Percentiles rank a stretch among this genome's conserved stretches.
Conservation (phyloP, 495 filamentous ascomycete genomes). For the Penicillium pancosmium region DNA sequence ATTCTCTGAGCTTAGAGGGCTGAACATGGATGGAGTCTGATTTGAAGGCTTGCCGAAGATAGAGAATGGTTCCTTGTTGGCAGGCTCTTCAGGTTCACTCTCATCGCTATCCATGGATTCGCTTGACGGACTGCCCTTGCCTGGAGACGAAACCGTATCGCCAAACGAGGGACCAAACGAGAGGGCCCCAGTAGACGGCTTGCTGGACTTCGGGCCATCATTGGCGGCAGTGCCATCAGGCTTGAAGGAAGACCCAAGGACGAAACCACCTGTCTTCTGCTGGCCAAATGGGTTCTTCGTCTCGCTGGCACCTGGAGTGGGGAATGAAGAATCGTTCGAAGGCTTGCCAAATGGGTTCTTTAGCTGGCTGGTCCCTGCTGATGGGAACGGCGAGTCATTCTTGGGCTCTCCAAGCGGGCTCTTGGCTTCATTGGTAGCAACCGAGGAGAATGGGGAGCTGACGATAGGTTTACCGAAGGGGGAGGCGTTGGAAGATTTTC, state of each 20-base stretch:
- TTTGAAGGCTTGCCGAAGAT: constrained; percentile 18
- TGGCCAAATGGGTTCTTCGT: constrained; percentile 55
- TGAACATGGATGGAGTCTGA: constrained; percentile 45
- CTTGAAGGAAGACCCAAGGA: constrained; percentile 80
- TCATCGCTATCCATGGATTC: constrained; percentile 47
- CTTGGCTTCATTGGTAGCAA: background rate
- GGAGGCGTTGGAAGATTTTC: constrained; percentile 9
- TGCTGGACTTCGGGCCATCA: constrained; percentile 56
- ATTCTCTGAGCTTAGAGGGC: constrained; percentile 7
- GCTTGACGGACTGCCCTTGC: constrained; percentile 26
- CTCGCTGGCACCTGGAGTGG: constrained; percentile 38
- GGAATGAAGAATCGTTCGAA: constrained; percentile 32
- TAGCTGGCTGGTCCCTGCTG: background rate
- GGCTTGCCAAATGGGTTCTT: constrained; percentile 24
- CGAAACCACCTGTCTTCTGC: constrained; percentile 56
- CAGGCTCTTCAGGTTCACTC: constrained; percentile 27
- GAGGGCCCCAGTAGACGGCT: constrained; percentile 39
- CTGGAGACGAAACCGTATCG: constrained; percentile 27
- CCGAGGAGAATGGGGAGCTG: background rate
- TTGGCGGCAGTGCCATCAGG: constrained; percentile 66
- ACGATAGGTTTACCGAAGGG: constrained; percentile 4
- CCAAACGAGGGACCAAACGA: constrained; percentile 36
- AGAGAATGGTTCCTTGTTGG: constrained; percentile 24
- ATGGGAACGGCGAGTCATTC: background rate
- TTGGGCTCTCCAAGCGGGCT: background rate